Percentiles rank a stretch among this genome's conserved stretches.
Evolutionary conservation across 257 asterid genomes (phyloP).

Genomic region (Solanum gandarillasii): DNA sequence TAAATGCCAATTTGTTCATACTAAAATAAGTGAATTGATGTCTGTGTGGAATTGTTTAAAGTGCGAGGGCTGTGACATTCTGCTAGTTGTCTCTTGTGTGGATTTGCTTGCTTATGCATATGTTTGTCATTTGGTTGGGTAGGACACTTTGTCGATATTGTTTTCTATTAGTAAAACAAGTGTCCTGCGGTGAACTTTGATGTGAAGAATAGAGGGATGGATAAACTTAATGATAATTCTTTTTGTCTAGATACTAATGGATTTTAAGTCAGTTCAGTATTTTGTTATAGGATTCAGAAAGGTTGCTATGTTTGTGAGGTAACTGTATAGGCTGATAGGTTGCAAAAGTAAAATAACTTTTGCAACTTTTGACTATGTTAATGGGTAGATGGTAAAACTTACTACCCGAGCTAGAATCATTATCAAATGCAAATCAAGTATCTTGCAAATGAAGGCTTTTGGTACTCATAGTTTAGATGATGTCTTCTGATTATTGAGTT

Average conservation of each 20-base stretch:
- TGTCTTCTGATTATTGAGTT: neutral
- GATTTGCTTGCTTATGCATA: neutral
- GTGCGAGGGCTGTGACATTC: neutral
- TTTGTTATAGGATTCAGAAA: neutral
- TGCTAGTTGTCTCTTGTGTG: neutral
- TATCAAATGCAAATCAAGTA: neutral
- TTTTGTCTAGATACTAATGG: neutral
- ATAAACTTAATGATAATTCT: neutral
- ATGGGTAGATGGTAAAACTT: neutral
- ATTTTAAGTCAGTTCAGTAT: neutral
- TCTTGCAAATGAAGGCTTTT: neutral
- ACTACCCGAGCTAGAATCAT: neutral
- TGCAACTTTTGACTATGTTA: neutral
- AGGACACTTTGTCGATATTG: neutral
- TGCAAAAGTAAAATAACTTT: neutral
- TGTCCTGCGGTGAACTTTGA: neutral
- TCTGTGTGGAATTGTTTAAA: neutral
- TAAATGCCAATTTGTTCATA: neutral
- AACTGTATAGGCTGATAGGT: neutral
- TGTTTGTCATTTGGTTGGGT: neutral
- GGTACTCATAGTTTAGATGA: neutral
- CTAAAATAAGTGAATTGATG: neutral
- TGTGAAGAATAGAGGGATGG: neutral
- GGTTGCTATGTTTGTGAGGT: neutral
- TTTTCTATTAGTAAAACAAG: neutral